Conservation (phyloP, 768 basidiomycete genomes). For the Suillus tomentosus region DNA sequence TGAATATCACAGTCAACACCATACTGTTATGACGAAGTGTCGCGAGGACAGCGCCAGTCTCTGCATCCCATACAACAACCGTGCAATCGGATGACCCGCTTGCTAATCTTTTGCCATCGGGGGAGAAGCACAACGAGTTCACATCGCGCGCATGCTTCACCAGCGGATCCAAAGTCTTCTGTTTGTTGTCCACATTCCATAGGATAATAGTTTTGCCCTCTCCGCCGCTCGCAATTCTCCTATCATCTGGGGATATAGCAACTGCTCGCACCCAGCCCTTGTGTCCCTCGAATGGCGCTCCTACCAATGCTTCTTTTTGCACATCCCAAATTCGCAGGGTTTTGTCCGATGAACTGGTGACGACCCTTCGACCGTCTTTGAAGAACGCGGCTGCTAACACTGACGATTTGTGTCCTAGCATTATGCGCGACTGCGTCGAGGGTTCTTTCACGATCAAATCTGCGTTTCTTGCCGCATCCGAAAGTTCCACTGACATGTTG, state of each 20-base stretch:
- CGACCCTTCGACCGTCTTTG: not conserved
- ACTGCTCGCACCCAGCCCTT: conserved; percentile 10
- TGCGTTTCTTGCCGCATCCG: not conserved
- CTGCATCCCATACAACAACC: conserved; percentile 13
- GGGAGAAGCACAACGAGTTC: conserved; percentile 41
- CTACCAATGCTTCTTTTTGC: not conserved
- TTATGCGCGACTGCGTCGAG: not conserved
- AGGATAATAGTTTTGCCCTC: conserved; percentile 19
- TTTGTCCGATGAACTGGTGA: not conserved
- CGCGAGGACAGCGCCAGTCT: not conserved
- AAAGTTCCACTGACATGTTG: not conserved
- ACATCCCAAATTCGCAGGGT: conserved; percentile 12
- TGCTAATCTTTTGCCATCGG: conserved; percentile 43
- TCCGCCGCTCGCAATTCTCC: conserved; percentile 13
- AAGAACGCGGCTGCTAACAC: not conserved
- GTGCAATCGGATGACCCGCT: conserved; percentile 38
- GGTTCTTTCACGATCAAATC: not conserved
- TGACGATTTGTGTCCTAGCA: not conserved
- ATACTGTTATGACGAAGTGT: not conserved
- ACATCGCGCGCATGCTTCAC: conserved; percentile 22
- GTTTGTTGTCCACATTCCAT: conserved; percentile 14
- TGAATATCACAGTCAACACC: conserved; percentile 5
- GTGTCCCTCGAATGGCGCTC: conserved; percentile 11
- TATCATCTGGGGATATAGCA: conserved; percentile 12
- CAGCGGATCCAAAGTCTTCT: not conserved